Base-by-base conservation (phyloP, 2,329 filamentous ascomycete genomes). In the Tympanopsis confertula region DNA sequence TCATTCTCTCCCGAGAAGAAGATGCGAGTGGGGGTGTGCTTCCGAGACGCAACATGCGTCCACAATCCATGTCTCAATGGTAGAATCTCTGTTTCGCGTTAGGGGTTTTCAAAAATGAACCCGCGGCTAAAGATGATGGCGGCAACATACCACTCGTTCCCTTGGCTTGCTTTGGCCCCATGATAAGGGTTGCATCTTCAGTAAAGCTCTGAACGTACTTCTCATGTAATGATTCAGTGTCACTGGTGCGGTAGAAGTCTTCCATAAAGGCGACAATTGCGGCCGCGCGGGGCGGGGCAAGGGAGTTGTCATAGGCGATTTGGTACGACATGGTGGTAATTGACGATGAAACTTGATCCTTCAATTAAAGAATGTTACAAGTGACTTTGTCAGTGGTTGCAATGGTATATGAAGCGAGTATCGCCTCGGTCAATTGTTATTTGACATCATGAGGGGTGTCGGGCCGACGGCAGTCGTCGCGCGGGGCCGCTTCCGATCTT, bases 201-300 rank as follows among this genome's bases (percentile, higher is more conserved):
- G 55, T 58, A 44, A 59, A 60, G 38, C 42, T 50, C 13, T 44
- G 38, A 15, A 53, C 52, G 40, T 60, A 60, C 41, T 52, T 45
- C 13, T 56, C 53, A 37, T 60, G 57, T 18, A 44, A 29, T 26
- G 48, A 44, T 30, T 58, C 56, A 13, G 47, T 51, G 43, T 59
- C 56, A 44, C 55, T 59, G 35, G 45, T 54, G 28, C 44, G 40
- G 46, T 58, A 59, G 49, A 59, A 59, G 41, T 51, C 47, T 40
- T 55, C 46, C 45, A 59, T 45, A 41, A 59, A 58, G 33, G 48
- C 42, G 39, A 53, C 41, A 35, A 57, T 45, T 22, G 45, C 45
- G 19, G 43, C 35, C 19, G 43, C 47, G 36, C 42, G 35, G 18
- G 47, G 38, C 3, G 53, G 52, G 37, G 49, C 45, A 37, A 52